Evolutionary conservation across 108 stramenopile species (phyloP).

Genomic region (Fistulifera solaris): DNA sequence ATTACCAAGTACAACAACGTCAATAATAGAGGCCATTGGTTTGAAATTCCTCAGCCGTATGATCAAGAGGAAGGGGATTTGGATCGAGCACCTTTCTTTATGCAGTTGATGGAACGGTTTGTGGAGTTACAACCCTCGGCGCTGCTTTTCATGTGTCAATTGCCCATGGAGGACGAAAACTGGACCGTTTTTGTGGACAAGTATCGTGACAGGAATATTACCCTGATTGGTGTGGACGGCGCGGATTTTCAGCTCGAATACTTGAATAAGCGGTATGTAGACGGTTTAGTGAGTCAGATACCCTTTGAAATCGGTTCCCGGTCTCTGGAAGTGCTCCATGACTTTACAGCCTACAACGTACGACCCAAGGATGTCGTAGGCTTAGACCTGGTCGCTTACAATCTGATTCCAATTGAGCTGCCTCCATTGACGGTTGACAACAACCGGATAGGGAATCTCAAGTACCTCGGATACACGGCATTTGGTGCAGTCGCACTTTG

Average conservation of each 20-base stretch:
- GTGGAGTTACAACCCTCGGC: neutral
- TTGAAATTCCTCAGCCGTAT: neutral
- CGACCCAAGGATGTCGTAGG: neutral
- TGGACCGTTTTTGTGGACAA: constrained; percentile 12
- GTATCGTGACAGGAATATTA: constrained; percentile 15
- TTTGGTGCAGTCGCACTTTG: neutral
- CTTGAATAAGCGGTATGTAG: constrained; percentile 14
- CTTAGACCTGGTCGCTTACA: constrained; percentile 16
- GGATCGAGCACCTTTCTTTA: neutral
- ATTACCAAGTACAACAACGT: constrained; percentile 4
- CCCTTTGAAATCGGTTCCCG: constrained; percentile 25
- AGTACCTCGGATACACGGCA: constrained; percentile 1
- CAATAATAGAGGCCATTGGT: constrained; percentile 5
- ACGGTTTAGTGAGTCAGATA: constrained; percentile 36
- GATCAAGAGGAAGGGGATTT: neutral
- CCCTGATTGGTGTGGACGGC: constrained; percentile 14
- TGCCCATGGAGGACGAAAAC: constrained; percentile 13
- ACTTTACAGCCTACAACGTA: neutral
- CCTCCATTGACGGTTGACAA: constrained; percentile 4
- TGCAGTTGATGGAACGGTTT: neutral
- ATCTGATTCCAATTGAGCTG: constrained; percentile 5
- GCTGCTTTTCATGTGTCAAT: constrained; percentile 3
- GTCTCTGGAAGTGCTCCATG: constrained; percentile 9
- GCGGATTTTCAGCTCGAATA: constrained; percentile 11
- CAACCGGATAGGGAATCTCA: constrained; percentile 2